Evolutionary conservation across 2,329 filamentous ascomycete species (phyloP).

Genomic region (Pseudogymnoascus sp.): DNA sequence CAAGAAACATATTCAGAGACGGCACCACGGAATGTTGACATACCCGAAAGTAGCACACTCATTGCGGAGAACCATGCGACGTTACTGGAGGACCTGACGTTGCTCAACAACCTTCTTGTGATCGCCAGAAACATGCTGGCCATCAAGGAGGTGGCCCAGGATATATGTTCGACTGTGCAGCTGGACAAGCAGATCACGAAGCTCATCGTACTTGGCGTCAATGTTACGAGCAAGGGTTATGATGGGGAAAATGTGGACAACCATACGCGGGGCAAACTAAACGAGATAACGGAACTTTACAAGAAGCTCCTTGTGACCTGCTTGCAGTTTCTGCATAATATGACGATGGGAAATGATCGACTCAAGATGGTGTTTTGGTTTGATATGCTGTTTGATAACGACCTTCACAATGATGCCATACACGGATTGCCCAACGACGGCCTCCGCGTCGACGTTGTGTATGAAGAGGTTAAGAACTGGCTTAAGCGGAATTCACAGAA

Average conservation of each 20-base stretch:
- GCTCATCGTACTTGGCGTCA: slow-evolving; percentile 56
- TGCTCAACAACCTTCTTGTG: slow-evolving; percentile 59
- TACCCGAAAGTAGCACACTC: slow-evolving; percentile 52
- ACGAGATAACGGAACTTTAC: slow-evolving; percentile 57
- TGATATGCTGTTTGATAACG: slow-evolving; percentile 54
- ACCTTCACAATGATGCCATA: slow-evolving; percentile 42
- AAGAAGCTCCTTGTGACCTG: slow-evolving; percentile 59
- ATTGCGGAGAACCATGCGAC: slow-evolving; percentile 54
- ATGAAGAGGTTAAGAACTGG: slow-evolving; percentile 54
- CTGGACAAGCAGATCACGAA: slow-evolving; percentile 60
- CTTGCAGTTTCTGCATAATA: slow-evolving; percentile 59
- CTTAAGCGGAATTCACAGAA: slow-evolving; percentile 51
- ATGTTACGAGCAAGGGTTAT: slow-evolving; percentile 59
- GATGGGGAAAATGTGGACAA: slow-evolving; percentile 54
- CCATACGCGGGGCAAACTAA: slow-evolving; percentile 44
- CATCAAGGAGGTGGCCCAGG: slow-evolving; percentile 55
- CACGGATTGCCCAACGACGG: slow-evolving; percentile 39
- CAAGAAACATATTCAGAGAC: slow-evolving; percentile 45
- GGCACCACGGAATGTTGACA: slow-evolving; percentile 48
- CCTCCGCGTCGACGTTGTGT: slow-evolving; percentile 48
- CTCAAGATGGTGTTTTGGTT: slow-evolving; percentile 65
- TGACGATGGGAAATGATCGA: slow-evolving; percentile 59
- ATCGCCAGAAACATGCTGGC: slow-evolving; percentile 57
- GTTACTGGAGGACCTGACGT: slow-evolving; percentile 53
- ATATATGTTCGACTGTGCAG: slow-evolving; percentile 54